Evolutionary conservation across 768 basidiomycete species (phyloP).

Genomic region (Kwoniella mangroviensis): DNA sequence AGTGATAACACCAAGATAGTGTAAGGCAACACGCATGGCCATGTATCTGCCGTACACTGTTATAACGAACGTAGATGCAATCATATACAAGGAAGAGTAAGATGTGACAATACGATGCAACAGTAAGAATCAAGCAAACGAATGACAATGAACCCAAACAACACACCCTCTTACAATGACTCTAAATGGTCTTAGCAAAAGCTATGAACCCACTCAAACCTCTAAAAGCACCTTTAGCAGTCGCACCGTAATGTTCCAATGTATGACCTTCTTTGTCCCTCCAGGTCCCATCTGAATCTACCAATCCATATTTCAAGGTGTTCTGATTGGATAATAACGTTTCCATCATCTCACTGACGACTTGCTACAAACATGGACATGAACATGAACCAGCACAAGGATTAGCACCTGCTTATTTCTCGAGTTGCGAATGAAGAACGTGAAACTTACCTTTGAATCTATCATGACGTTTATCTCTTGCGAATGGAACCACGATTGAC

Average conservation of each 20-base stretch:
- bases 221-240: slow-evolving; percentile 46
- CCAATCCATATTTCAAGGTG: slow-evolving; percentile 63
- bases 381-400: slow-evolving; percentile 1
- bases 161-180: neutral
- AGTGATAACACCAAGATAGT: too few relatives aligned
- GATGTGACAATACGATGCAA: neutral
- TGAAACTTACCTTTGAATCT: slow-evolving; percentile 60
- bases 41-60: too few relatives aligned
- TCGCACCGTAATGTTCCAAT: slow-evolving; percentile 54
- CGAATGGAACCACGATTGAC: slow-evolving; percentile 74
- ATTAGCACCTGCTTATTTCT: neutral
- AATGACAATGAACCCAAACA: neutral
- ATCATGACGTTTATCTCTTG: slow-evolving; percentile 73
- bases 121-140: neutral
- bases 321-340: slow-evolving; percentile 59
- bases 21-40: too few relatives aligned
- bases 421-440: neutral
- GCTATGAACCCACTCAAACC: slow-evolving; percentile 53
- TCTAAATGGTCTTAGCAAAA: slow-evolving; percentile 53
- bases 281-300: slow-evolving; percentile 67
- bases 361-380: slow-evolving; percentile 37
- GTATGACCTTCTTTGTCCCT: slow-evolving; percentile 62
- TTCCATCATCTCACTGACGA: slow-evolving; percentile 67
- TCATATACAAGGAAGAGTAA: neutral
- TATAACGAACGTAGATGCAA: neutral